These are phyloP conservation scores for Picochlorum sp. DNA, from an alignment of 139 green algal genomes.

Conservation along the genomic window DNA sequence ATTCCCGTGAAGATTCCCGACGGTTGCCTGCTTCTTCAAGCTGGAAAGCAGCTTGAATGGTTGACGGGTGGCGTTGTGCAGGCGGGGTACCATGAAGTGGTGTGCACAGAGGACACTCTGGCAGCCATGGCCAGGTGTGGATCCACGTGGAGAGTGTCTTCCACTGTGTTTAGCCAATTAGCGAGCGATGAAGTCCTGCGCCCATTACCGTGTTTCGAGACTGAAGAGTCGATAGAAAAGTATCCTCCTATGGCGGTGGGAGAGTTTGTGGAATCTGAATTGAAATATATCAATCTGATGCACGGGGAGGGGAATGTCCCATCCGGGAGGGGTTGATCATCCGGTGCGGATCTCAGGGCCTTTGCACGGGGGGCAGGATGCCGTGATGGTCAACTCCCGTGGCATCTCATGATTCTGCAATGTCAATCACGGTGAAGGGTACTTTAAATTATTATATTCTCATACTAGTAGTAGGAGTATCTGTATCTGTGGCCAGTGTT, in stretches of 20 bases:
- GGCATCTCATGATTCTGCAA: too few species aligned
- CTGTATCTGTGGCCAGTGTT: too few species aligned
- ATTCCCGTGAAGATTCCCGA: constrained; percentile 59
- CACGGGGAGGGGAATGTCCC: too few species aligned
- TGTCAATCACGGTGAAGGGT: too few species aligned
- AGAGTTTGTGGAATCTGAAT: constrained; percentile 57
- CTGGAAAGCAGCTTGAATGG: constrained; percentile 87
- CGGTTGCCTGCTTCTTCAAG: constrained; percentile 82
- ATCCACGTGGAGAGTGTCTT: constrained; percentile 74
- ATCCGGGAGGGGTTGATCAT: too few species aligned
- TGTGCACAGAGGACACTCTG: constrained; percentile 58
- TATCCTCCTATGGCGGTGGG: constrained; percentile 57
- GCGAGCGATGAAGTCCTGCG: constrained; percentile 51
- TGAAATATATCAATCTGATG: constrained; percentile 46
- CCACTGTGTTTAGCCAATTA: constrained; percentile 80
- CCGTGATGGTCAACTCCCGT: too few species aligned
- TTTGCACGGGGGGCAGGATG: too few species aligned
- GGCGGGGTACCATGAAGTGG: constrained; percentile 86
- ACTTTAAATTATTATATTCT: too few species aligned
- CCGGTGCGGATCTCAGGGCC: too few species aligned
- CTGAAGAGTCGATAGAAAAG: not conserved
- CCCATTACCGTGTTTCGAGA: constrained; percentile 56
- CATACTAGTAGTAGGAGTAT: too few species aligned
- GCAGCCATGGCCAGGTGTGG: constrained; percentile 48
- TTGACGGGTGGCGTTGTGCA: constrained; percentile 72